These are phyloP conservation scores for Pestalotiopsis sp. DNA, from an alignment of 2,329 filamentous ascomycete genomes.

Conservation along the genomic window DNA sequence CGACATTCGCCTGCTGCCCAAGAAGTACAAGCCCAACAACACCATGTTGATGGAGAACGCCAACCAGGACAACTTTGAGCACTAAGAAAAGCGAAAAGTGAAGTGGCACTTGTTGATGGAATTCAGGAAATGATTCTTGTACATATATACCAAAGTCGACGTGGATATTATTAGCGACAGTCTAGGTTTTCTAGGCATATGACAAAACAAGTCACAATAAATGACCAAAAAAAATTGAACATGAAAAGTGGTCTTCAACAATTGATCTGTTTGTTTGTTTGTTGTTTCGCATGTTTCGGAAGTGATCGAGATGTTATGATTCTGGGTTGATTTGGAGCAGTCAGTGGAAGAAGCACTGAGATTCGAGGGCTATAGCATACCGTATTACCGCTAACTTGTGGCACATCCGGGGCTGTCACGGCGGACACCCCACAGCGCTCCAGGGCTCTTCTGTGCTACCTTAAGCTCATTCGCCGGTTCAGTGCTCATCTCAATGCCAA, in stretches of 20 bases:
- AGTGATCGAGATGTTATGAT: too few species aligned
- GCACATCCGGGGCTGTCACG: too few species aligned
- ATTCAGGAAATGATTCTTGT: neutral
- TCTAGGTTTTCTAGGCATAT: neutral
- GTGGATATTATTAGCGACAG: neutral
- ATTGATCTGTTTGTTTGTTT: too few species aligned
- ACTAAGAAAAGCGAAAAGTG: neutral
- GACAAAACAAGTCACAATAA: neutral
- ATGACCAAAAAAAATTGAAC: neutral
- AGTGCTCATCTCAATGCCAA: too few species aligned
- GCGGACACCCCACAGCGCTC: too few species aligned
- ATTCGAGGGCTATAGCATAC: too few species aligned
- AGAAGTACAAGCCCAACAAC: conserved; percentile 11
- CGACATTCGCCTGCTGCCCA: conserved; percentile 25
- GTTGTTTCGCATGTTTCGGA: too few species aligned
- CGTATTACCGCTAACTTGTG: too few species aligned
- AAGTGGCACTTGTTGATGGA: neutral
- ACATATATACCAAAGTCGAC: neutral
- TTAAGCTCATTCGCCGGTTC: too few species aligned
- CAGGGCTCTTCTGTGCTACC: too few species aligned
- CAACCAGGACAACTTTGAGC: conserved; percentile 10
- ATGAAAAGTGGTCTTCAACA: neutral
- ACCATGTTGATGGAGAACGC: conserved; percentile 13
- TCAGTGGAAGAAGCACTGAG: too few species aligned
- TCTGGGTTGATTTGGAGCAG: too few species aligned